Evolutionary conservation across 176 grass and related monocot species (phyloP).

Genomic region (Oryza nivara): DNA sequence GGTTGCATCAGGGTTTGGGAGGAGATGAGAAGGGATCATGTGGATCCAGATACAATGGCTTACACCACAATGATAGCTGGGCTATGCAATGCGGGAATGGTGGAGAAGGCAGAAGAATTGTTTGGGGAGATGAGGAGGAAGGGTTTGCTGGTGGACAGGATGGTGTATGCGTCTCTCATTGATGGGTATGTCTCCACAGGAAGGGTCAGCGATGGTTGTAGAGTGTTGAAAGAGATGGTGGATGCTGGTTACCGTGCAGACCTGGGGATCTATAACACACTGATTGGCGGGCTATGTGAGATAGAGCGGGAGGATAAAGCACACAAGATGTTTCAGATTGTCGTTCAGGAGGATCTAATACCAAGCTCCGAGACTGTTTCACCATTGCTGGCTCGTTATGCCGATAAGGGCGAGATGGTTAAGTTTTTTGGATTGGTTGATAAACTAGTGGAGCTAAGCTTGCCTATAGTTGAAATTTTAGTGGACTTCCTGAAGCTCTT

Average conservation of each 20-base stretch:
- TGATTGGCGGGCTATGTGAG: conserved; percentile 74
- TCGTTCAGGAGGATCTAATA: conserved; percentile 59
- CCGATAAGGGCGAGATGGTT: conserved; percentile 60
- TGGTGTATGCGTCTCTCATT: conserved; percentile 63
- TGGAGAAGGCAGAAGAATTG: conserved; percentile 61
- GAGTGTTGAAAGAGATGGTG: conserved; percentile 77
- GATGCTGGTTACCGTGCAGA: conserved; percentile 73
- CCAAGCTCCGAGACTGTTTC: conserved; percentile 62
- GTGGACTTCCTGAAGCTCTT: conserved; percentile 59
- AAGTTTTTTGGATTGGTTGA: conserved; percentile 59
- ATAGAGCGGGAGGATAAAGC: conserved; percentile 69
- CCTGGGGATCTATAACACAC: conserved; percentile 72
- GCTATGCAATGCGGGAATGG: conserved; percentile 61
- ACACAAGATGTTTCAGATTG: conserved; percentile 71
- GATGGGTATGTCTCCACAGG: conserved; percentile 56
- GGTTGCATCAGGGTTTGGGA: conserved; percentile 87
- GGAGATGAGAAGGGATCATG: conserved; percentile 69
- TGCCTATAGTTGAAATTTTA: conserved; percentile 63
- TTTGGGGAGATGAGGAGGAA: conserved; percentile 75
- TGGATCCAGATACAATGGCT: conserved; percentile 64
- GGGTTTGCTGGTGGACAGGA: conserved; percentile 68
- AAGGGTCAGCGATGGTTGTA: conserved; percentile 62
- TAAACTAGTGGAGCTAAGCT: conserved; percentile 51
- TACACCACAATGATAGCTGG: conserved; percentile 71
- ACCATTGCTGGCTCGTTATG: conserved; percentile 71